Base-by-base conservation (phyloP, 257 asterid genomes). In the Scutellaria galericulata region DNA sequence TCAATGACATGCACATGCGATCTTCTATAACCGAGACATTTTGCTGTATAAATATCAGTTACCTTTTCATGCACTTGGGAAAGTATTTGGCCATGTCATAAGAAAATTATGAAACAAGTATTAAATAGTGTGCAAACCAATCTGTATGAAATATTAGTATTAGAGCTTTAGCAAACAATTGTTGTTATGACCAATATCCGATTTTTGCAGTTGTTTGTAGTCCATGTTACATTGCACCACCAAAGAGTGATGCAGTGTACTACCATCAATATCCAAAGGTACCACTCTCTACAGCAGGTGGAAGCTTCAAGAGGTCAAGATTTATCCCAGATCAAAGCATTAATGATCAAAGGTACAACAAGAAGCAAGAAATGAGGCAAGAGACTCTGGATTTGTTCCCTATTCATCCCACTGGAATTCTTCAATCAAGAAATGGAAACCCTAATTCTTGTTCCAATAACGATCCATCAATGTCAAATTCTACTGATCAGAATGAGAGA, bases 301-400 rank as follows among this genome's bases (percentile, higher is more conserved):
- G 75, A 41, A 55, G 27, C 27, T 24, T 24, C 27, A 24, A 24
- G 27, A 24, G 81, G 76, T 59, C 74, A 0, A 83, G 77, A 77
- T 58, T 78, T 64, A 48, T 56, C 66, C 75, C 83, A 63, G 81
- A 76, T 31, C 37, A 31, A 69, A 72, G 54, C 60, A 44, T 5
- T 20, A 18, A 18, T 18, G 76, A 76, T 48, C 80, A 70, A 75
- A 79, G 69, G 74, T 66, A 73, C 75, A 81, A 77, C 79, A 59
- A 41, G 55, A 42, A 56, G 14, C 10, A 14, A 59, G 37, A 24
- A 24, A 24, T 24, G 27, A 24, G 27, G 27, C 27, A 24, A 24
- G 27, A 88, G 75, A 92, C 98, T 31, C 82, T 92, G 81, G 87
- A 92, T 56, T 85, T 90, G 45, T 92, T 92, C 66, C 98, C 98